phyloP scores from a whole-genome alignment of 352 stramenopile species.

The Phytophthora tubulina region DNA sequence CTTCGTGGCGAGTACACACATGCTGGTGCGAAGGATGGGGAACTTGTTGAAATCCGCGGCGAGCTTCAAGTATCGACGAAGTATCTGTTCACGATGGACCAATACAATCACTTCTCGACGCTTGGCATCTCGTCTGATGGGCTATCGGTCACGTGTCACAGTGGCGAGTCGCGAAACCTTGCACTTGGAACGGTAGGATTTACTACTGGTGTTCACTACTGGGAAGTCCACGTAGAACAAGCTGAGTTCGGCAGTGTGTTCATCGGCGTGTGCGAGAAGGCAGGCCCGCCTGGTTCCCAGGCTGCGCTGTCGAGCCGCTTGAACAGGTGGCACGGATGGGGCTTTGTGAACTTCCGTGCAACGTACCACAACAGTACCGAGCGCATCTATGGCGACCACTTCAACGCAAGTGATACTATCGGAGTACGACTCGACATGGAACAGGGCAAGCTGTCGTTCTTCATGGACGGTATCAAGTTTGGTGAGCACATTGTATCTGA shows the following conservation, averaged over 20 bases:
- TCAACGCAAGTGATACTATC: constrained; percentile 97
- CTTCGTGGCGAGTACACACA: constrained; percentile 72
- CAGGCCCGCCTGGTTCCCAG: constrained; percentile 79
- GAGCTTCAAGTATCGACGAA: constrained; percentile 73
- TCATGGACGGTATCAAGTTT: constrained; percentile 99
- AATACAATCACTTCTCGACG: constrained; percentile 82
- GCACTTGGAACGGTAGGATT: constrained; percentile 89
- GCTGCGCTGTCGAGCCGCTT: constrained; percentile 77
- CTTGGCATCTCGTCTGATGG: constrained; percentile 81
- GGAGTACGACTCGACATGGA: constrained; percentile 99
- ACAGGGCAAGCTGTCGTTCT: constrained; percentile 97
- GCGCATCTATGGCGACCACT: constrained; percentile 90
- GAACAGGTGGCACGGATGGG: constrained; percentile 94
- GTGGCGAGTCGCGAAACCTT: constrained; percentile 87
- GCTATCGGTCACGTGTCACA: constrained; percentile 83
- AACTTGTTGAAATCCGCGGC: constrained; percentile 72
- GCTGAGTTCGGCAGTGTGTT: constrained; percentile 98
- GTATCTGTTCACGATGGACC: constrained; percentile 89
- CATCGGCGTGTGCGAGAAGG: constrained; percentile 96
- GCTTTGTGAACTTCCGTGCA: constrained; percentile 98
- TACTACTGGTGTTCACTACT: constrained; percentile 96
- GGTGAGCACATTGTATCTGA: constrained; percentile 99
- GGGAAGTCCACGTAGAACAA: constrained; percentile 97
- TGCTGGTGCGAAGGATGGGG: constrained; percentile 59
- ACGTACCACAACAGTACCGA: constrained; percentile 94